A percentile compares a stretch with the other conserved stretches of the same genome.
Evolutionary conservation across 805 yeast genomes (phyloP).

Genomic region (Hyphopichia homilentoma): DNA sequence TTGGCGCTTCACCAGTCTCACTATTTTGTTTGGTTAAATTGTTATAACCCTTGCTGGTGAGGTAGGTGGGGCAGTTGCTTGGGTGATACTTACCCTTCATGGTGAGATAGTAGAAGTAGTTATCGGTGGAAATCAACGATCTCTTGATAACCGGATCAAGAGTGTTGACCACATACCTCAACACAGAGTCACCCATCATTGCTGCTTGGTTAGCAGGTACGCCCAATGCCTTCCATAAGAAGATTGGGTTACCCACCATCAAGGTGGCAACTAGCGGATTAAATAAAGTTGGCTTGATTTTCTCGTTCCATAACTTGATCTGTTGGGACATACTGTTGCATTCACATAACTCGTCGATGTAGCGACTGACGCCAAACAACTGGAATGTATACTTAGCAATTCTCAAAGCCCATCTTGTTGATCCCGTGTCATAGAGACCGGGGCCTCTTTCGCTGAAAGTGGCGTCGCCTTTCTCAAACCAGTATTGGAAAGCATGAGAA

Average conservation of each 20-base stretch:
- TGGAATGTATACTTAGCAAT: slow-evolving; percentile 59
- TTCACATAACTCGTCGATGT: slow-evolving; percentile 53
- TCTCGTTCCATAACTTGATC: slow-evolving; percentile 55
- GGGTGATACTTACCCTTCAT: slow-evolving; percentile 58
- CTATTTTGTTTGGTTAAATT: slow-evolving; percentile 36
- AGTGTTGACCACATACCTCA: slow-evolving; percentile 72
- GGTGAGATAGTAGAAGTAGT: slow-evolving; percentile 73
- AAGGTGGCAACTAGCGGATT: slow-evolving; percentile 65
- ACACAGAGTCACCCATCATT: slow-evolving; percentile 70
- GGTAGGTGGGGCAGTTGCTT: slow-evolving; percentile 72
- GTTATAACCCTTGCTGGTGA: slow-evolving; percentile 56
- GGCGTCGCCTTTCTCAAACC: slow-evolving; percentile 61
- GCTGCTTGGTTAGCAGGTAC: slow-evolving; percentile 83
- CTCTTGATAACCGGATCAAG: slow-evolving; percentile 69
- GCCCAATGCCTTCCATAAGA: slow-evolving; percentile 86
- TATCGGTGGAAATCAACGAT: slow-evolving; percentile 63
- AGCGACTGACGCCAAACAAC: slow-evolving; percentile 47
- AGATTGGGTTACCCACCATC: slow-evolving; percentile 77
- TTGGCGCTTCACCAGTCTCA: slow-evolving; percentile 37
- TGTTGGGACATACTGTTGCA: slow-evolving; percentile 62
- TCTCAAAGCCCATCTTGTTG: slow-evolving; percentile 82
- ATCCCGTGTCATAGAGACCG: slow-evolving; percentile 79
- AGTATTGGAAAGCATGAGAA: slow-evolving; percentile 76
- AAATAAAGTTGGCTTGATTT: slow-evolving; percentile 65
- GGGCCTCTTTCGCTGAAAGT: slow-evolving; percentile 52